Percentiles rank a stretch among this genome's conserved stretches.
phyloP scores from a whole-genome alignment of 495 filamentous ascomycete species.

The Penicillium bialowiezense region DNA sequence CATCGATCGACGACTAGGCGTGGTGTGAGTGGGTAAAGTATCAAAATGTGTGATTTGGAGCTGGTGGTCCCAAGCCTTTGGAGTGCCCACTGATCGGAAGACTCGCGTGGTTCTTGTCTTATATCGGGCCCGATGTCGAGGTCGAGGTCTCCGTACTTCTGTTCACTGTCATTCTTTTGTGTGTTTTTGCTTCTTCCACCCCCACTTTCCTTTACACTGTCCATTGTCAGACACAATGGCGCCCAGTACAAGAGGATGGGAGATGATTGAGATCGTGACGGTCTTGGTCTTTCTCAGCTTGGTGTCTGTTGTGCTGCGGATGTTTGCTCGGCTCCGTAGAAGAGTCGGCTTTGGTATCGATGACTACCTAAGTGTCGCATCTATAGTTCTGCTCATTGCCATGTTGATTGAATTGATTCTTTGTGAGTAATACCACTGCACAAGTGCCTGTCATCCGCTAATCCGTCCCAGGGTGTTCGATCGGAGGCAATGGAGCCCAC shows the following conservation, averaged over 20 bases:
- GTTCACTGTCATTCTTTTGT: constrained; percentile 8
- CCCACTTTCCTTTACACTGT: constrained; percentile 2
- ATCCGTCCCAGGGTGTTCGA: constrained; percentile 32
- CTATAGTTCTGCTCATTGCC: constrained; percentile 29
- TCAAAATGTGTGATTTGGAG: neutral
- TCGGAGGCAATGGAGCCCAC: constrained; percentile 37
- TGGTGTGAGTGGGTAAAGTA: constrained; percentile 3
- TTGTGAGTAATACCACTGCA: constrained; percentile 23
- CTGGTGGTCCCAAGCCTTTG: neutral
- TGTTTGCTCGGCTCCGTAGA: constrained; percentile 35
- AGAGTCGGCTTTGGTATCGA: constrained; percentile 38
- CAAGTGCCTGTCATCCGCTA: neutral
- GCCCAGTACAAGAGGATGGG: constrained; percentile 25
- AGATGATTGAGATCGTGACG: constrained; percentile 38
- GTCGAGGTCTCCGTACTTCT: constrained; percentile 12
- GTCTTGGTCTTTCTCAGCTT: constrained; percentile 36
- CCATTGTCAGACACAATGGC: constrained; percentile 21
- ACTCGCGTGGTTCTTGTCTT: constrained; percentile 8
- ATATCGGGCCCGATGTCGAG: constrained; percentile 12
- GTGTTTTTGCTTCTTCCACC: neutral
- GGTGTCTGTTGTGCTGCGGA: constrained; percentile 35
- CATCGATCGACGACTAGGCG: constrained; percentile 7
- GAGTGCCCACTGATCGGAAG: neutral
- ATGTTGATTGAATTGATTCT: constrained; percentile 37
- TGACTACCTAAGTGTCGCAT: constrained; percentile 38